A percentile compares a stretch with the other conserved stretches of the same genome.
These are phyloP conservation scores for Saprolegnia diclina DNA, from an alignment of 352 stramenopile species.

Conservation along the genomic window DNA sequence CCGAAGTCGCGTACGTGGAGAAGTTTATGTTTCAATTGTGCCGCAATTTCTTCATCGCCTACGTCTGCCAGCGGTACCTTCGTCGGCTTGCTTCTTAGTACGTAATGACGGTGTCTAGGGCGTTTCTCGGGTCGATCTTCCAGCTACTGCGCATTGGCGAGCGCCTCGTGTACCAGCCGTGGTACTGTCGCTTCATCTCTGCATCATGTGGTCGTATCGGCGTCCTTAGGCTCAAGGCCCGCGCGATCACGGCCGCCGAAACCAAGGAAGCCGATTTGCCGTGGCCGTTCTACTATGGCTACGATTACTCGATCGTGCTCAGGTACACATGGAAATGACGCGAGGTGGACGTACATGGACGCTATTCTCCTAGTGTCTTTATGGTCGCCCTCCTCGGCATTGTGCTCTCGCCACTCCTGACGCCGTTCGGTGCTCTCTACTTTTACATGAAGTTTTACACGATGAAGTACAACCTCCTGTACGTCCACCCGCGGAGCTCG, in stretches of 20 bases:
- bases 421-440: slow-evolving; percentile 68
- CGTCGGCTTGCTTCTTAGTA: background rate
- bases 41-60: slow-evolving; percentile 84
- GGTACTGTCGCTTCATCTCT: slow-evolving; percentile 31
- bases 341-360: background rate
- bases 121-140: slow-evolving; percentile 68
- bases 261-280: slow-evolving; percentile 41
- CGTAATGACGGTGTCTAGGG: slow-evolving; percentile 15
- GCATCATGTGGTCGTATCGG: background rate
- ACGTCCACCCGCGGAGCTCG: slow-evolving; percentile 62
- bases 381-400: slow-evolving; percentile 69
- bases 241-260: slow-evolving; percentile 56
- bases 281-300: slow-evolving; percentile 58
- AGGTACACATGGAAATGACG: slow-evolving; percentile 28
- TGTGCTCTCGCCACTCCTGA: slow-evolving; percentile 72
- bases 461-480: slow-evolving; percentile 81
- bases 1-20: slow-evolving; percentile 52
- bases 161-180: slow-evolving; percentile 59
- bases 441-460: slow-evolving; percentile 71
- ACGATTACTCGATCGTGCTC: slow-evolving; percentile 75
- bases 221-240: slow-evolving; percentile 29
- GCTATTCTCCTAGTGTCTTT: slow-evolving; percentile 40
- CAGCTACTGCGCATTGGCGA: slow-evolving; percentile 62
- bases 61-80: slow-evolving; percentile 56
- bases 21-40: slow-evolving; percentile 79